These are phyloP conservation scores for Acer saccharum DNA, from an alignment of 345 rosid species.

Conservation along the genomic window DNA sequence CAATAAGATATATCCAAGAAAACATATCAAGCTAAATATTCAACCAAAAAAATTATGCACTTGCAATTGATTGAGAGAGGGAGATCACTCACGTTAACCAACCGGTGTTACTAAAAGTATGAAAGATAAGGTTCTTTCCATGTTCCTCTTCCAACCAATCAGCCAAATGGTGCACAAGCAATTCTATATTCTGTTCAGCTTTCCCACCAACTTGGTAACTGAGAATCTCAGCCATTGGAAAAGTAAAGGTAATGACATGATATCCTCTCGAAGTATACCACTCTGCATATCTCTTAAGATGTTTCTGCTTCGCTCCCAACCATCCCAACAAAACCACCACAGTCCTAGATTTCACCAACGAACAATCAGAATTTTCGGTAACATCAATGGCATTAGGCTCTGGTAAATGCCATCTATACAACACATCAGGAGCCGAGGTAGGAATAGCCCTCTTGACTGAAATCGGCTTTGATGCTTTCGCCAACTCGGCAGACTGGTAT, in stretches of 20 bases:
- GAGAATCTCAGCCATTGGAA: slow-evolving; percentile 83
- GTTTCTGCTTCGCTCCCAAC: slow-evolving; percentile 98
- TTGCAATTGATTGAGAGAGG: background rate
- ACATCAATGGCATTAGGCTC: slow-evolving; percentile 58
- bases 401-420: slow-evolving; percentile 95
- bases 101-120: slow-evolving; percentile 98
- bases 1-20: slow-evolving; percentile 10
- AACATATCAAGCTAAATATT: slow-evolving; percentile 21
- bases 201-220: slow-evolving; percentile 93
- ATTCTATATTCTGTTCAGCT: slow-evolving; percentile 76
- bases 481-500: slow-evolving; percentile 75
- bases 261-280: slow-evolving; percentile 93
- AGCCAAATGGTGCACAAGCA: slow-evolving; percentile 81
- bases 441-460: slow-evolving; percentile 33
- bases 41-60: background rate
- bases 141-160: slow-evolving; percentile 94
- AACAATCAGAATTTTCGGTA: slow-evolving; percentile 56
- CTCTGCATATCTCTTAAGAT: slow-evolving; percentile 89
- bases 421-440: slow-evolving; percentile 51
- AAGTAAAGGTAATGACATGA: slow-evolving; percentile 91
- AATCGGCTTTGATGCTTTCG: slow-evolving; percentile 59
- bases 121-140: slow-evolving; percentile 84
- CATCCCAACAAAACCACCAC: slow-evolving; percentile 96
- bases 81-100: slow-evolving; percentile 78
- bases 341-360: slow-evolving; percentile 64